Evolutionary conservation across 306 rosid species (phyloP).

Genomic region (Carpinus fangiana): DNA sequence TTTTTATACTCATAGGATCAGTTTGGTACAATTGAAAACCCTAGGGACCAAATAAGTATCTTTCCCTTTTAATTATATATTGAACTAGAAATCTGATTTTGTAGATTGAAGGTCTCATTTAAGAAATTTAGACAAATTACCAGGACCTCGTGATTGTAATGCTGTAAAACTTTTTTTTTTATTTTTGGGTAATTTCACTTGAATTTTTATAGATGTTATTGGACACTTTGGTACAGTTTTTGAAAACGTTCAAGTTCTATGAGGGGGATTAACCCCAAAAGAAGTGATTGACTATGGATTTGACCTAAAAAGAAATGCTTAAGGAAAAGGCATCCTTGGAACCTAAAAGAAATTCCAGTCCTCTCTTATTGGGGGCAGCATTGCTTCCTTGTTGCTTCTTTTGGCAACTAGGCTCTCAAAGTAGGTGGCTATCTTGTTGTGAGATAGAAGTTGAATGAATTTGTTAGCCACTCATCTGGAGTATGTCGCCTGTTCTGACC

Average conservation of each 20-base stretch:
- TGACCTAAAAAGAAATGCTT: background rate
- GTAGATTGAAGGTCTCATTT: background rate
- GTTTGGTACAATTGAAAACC: no score
- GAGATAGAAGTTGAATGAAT: background rate
- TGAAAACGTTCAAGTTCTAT: conserved; percentile 19
- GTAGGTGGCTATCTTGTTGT: background rate
- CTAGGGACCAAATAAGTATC: no score
- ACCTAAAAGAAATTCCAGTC: background rate
- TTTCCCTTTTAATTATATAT: background rate
- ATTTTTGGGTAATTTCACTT: background rate
- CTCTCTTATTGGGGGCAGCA: background rate
- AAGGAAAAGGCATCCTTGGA: background rate
- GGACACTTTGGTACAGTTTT: background rate
- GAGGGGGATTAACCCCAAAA: conserved; percentile 10
- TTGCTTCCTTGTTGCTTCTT: background rate
- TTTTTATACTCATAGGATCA: no score
- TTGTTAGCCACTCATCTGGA: background rate
- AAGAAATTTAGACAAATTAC: background rate
- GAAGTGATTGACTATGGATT: background rate
- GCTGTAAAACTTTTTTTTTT: background rate
- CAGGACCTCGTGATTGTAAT: conserved; percentile 4
- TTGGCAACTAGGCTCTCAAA: background rate
- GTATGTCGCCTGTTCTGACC: background rate
- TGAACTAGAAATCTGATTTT: background rate
- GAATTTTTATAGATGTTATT: background rate